phyloP scores from a whole-genome alignment of 2,329 filamentous ascomycete species.

The Nemania diffusa region DNA sequence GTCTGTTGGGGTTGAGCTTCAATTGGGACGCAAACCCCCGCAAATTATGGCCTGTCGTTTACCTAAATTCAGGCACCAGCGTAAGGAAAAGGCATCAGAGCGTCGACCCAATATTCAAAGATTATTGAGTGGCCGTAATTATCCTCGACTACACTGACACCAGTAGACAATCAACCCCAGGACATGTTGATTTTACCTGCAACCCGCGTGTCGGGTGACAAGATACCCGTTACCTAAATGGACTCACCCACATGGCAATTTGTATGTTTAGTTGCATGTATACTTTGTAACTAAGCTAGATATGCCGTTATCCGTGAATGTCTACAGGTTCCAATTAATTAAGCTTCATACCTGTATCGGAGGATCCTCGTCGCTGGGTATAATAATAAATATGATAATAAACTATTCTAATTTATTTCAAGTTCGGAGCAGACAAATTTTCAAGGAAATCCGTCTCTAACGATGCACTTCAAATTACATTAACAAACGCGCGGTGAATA shows the following conservation, averaged over 20 bases:
- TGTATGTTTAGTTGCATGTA: not conserved
- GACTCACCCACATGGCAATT: not conserved
- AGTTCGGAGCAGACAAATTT: not conserved
- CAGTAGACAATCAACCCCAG: not conserved
- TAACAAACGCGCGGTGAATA: too few species aligned
- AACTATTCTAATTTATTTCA: not conserved
- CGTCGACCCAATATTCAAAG: not conserved
- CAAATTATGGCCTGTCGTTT: slow-evolving; percentile 15
- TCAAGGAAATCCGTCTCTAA: not conserved
- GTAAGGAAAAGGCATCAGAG: slow-evolving; percentile 3
- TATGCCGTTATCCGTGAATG: not conserved
- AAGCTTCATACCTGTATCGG: not conserved
- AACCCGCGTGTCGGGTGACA: too few species aligned
- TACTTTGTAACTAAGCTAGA: not conserved
- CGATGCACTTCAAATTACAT: not conserved
- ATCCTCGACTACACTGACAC: not conserved
- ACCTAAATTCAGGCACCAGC: slow-evolving; percentile 29
- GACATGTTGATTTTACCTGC: not conserved
- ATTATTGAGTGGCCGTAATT: not conserved
- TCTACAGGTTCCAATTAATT: not conserved
- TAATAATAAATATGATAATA: not conserved
- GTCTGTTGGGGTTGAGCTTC: slow-evolving; percentile 3
- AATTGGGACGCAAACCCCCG: slow-evolving; percentile 10
- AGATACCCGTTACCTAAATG: not conserved
- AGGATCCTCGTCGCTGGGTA: not conserved